Base-by-base conservation (phyloP, 2,329 filamentous ascomycete genomes). In the Blastomyces gilchristii region DNA sequence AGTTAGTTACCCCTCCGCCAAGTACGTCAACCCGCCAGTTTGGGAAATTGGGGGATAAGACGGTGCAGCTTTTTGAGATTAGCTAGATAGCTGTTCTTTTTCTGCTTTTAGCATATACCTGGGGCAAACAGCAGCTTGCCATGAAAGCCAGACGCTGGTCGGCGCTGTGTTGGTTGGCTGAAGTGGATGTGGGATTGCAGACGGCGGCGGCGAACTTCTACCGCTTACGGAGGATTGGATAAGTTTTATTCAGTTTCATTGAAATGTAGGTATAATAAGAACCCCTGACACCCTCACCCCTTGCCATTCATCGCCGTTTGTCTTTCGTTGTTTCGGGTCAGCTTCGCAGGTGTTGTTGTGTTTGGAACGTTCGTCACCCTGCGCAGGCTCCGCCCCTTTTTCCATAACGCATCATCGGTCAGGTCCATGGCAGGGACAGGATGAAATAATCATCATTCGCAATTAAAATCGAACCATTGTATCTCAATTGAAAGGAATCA, bases 141-240 rank as follows among this genome's bases (percentile, higher is more conserved):
- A 18, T 34, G 8, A 37, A 59, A 28, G 16, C 25, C 58, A 25
- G 18, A 18, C 25, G 18, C 9, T 25, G 6, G 43, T 59, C 58
- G 58, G 14, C 43, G 43, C 49, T 59, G 58, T 59, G n/a, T 31
- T 58, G 58, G 58, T 43, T 59, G 43, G 58, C 58, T 47, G 43
- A 45, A 14, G 1, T 22, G 22, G 16, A 18, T 6, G 58, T 47
- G 31, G 18, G 50, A 25, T n/a, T 22, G 16, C 41, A 31, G 37
- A 49, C 5, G 34, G 58, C 14, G 34, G 58, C 58, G 58, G 58
- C 41, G 18, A 59, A 59, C 43, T 47, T 59, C 22, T 47, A 43
- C 43, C 37, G 43, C 58, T 49, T 59, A 34, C n/a, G 31, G 14
- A 9, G 39, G 22, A 11, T 47, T 39, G 16, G 37, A 41, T 41